phyloP scores from a whole-genome alignment of 2,329 filamentous ascomycete genomes.

The Gnomoniopsis sp. region DNA sequence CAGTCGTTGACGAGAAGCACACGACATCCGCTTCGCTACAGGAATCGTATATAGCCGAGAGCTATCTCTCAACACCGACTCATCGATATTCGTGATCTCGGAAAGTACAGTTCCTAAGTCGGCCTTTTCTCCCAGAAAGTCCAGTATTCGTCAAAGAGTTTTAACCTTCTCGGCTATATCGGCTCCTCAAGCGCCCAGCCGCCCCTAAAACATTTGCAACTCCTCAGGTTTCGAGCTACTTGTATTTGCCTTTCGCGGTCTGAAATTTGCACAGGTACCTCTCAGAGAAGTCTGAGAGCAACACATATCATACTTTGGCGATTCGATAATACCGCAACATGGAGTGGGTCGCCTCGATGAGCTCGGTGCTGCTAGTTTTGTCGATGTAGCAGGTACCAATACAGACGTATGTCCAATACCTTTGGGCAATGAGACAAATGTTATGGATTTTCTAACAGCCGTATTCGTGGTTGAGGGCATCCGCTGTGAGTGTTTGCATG shows the following conservation, averaged over 20 bases:
- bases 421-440: not conserved
- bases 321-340: constrained; percentile 21
- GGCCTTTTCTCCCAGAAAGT: constrained; percentile 23
- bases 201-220: constrained; percentile 34
- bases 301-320: constrained; percentile 14
- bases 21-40: constrained; percentile 21
- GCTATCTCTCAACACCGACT: constrained; percentile 2
- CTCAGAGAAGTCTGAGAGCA: constrained; percentile 1
- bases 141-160: constrained; percentile 31
- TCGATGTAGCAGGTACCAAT: constrained; percentile 24
- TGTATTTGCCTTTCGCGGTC: not conserved
- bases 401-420: constrained; percentile 15
- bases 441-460: constrained; percentile 12
- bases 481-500: not conserved
- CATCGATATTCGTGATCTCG: constrained; percentile 22
- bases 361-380: constrained; percentile 18
- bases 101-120: constrained; percentile 16
- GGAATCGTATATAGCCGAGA: not conserved
- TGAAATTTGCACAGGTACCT: not conserved
- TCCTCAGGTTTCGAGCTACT: not conserved
- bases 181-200: constrained; percentile 66
- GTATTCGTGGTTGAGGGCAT: not conserved
- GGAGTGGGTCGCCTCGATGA: constrained; percentile 21
- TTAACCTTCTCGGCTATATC: constrained; percentile 39
- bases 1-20: constrained; percentile 17